Base-by-base conservation (phyloP, 1,284 basidiomycete species). In the Vanrija humicola region DNA sequence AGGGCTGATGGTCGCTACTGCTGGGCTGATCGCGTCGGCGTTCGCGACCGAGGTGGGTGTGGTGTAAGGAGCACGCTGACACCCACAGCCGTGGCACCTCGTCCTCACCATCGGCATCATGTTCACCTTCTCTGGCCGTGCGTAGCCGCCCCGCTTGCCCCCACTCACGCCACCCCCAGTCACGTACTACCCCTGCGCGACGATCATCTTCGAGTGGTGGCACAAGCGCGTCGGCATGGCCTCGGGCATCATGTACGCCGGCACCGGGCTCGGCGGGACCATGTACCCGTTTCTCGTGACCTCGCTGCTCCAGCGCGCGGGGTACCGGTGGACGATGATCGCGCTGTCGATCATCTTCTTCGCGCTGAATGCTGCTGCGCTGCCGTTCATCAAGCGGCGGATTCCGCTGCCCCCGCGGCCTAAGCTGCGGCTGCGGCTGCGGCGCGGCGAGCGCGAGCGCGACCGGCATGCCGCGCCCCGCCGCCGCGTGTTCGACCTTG, bases 141-240 rank as follows among this genome's bases (percentile, higher is more conserved):
- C 56, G 64, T 63, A 23, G 21, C 21, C 38, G n/a, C 18, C 2
- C 16, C 18, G 26, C 8, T 38, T 26, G n/a, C 12, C 43, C 16
- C 16, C 15, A 3, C 19, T 40, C 5, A 19, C 46, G 9, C 23
- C 46, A 6, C 23, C 3, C 26, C 3, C 49, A 66, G 69, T 65
- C 1, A 48, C 59, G 15, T 76, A 73, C 52, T 53, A 74, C 34
- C 72, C 74, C 3, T 68, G 69, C 29, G 69, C 68, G 1, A 69
- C 66, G 4, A 55, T 72, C 21, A 49, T 74, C 15, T 73, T 71
- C 58, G 66, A 72, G 46, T 74, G 72, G 73, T 76, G 70, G 54
- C 58, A 64, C 29, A 55, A 52, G 6, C 55, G 60, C 29, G 59
- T 72, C 43, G 74, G 74, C 12, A 53, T 74, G 3, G 74, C 73